phyloP scores from a whole-genome alignment of 2,329 filamentous ascomycete genomes.

The Claviceps sp. region DNA sequence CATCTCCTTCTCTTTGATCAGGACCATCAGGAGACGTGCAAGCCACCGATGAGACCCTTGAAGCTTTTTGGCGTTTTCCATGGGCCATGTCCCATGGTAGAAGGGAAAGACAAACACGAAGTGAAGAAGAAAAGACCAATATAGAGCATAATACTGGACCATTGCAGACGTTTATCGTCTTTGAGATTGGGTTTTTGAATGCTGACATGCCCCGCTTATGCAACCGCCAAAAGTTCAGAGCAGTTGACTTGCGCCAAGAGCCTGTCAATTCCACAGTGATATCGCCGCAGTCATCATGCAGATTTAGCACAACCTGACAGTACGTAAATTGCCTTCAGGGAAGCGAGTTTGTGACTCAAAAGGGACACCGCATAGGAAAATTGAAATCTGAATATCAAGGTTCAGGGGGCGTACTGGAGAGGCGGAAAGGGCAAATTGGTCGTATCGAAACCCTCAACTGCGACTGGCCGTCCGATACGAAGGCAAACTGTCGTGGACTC shows the following conservation, averaged over 20 bases:
- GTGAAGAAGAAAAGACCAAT: background rate
- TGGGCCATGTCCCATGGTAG: background rate
- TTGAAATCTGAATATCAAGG: background rate
- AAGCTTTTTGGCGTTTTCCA: background rate
- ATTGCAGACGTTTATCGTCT: background rate
- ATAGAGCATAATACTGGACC: background rate
- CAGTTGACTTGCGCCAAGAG: background rate
- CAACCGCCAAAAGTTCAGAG: background rate
- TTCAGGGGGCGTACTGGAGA: background rate
- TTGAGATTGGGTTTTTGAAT: background rate
- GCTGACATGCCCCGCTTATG: background rate
- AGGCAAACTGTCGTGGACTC: background rate
- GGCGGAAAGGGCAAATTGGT: background rate
- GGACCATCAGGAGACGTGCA: constrained; percentile 3
- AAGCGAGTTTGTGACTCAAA: background rate
- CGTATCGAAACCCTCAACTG: constrained; percentile 1
- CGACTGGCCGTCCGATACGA: constrained; percentile 3
- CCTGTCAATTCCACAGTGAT: background rate
- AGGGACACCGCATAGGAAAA: background rate
- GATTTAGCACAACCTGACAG: background rate
- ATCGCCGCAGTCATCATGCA: background rate
- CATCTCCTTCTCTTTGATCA: background rate
- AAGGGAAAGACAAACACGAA: background rate
- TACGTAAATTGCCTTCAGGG: background rate
- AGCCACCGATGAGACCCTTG: constrained; percentile 2